Conservation (phyloP, 257 asterid genomes). For the Verbena officinalis region DNA sequence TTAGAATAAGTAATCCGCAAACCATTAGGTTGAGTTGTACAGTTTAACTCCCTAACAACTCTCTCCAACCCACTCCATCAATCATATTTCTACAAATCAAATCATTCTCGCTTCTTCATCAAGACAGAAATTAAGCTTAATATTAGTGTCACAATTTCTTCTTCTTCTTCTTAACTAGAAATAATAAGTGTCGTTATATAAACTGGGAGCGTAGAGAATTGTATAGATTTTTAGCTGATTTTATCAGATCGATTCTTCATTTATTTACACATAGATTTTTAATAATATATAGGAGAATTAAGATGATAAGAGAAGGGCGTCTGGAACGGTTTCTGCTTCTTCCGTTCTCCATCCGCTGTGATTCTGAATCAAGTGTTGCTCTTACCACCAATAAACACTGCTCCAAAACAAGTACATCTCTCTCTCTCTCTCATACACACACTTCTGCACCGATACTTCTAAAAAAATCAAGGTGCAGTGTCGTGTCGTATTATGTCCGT, state of each 20-base stretch:
- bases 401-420: constrained; percentile 9
- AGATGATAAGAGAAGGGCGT: constrained; percentile 33
- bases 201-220: background rate
- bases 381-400: constrained; percentile 12
- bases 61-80: constrained; percentile 33
- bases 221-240: background rate
- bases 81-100: constrained; percentile 24
- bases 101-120: constrained; percentile 17
- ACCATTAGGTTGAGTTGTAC: constrained; percentile 40
- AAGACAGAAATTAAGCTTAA: too few relatives aligned
- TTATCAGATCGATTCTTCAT: constrained; percentile 8
- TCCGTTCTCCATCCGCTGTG: constrained; percentile 44
- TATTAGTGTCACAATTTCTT: too few relatives aligned
- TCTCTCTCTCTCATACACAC: constrained; percentile 16
- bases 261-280: background rate
- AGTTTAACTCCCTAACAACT: constrained; percentile 38
- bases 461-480: too few relatives aligned
- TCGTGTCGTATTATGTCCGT: too few relatives aligned
- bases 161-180: too few relatives aligned
- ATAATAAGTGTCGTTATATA: too few relatives aligned
- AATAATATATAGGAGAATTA: background rate
- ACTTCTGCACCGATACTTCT: too few relatives aligned
- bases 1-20: constrained; percentile 15
- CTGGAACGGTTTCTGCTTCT: constrained; percentile 37
- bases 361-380: constrained; percentile 43